Evolutionary conservation across 306 rosid genomes (phyloP).

Genomic region (Ormosia emarginata): DNA sequence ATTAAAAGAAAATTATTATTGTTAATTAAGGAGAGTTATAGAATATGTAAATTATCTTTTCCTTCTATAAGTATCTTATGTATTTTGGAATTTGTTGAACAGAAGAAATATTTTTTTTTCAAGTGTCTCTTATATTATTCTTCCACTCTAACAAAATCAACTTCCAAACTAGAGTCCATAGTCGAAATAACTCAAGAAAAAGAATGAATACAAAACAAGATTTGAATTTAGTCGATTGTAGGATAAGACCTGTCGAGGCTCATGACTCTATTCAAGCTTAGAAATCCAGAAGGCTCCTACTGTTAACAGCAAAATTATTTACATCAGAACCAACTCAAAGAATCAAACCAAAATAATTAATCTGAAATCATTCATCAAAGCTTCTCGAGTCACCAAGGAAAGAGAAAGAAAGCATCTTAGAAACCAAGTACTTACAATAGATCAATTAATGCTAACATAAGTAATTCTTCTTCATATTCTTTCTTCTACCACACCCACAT

Average conservation of each 20-base stretch:
- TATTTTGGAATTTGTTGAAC: too few species aligned
- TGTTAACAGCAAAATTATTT: conserved; percentile 30
- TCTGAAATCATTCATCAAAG: conserved; percentile 6
- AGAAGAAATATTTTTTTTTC: too few species aligned
- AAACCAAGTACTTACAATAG: neutral
- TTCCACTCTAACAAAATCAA: too few species aligned
- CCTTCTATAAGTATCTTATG: too few species aligned
- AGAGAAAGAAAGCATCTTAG: neutral
- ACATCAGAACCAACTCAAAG: conserved; percentile 16
- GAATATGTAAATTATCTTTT: too few species aligned
- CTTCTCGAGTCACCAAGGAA: neutral
- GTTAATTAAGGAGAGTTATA: too few species aligned
- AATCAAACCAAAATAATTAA: conserved; percentile 15
- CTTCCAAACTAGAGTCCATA: conserved; percentile 62
- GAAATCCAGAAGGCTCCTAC: conserved; percentile 83
- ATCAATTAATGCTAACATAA: neutral
- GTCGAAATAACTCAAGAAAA: conserved; percentile 18
- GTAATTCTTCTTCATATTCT: too few species aligned
- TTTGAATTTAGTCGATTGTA: conserved; percentile 12
- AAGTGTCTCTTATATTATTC: too few species aligned
- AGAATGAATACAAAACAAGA: neutral
- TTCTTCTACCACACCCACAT: too few species aligned
- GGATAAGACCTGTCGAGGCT: conserved; percentile 69
- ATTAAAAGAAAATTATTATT: too few species aligned
- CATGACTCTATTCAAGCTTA: conserved; percentile 88